Conservation (phyloP, 768 basidiomycete species). For the Boletellus ananiceps region DNA sequence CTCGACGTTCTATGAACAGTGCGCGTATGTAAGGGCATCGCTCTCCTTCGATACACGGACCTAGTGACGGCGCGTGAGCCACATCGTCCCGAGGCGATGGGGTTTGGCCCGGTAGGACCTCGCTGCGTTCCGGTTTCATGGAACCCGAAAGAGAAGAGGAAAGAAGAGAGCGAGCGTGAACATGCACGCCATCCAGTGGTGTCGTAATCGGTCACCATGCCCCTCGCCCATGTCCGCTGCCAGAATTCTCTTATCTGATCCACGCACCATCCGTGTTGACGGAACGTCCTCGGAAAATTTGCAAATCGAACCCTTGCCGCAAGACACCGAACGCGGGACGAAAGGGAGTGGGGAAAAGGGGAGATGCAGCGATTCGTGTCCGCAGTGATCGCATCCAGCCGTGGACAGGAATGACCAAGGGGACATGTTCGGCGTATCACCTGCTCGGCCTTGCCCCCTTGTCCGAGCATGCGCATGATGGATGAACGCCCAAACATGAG, state of each 20-base stretch:
- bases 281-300: conserved; percentile 32
- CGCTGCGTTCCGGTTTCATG: conserved; percentile 48
- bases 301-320: conserved; percentile 28
- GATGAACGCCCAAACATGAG: neutral
- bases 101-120: conserved; percentile 41
- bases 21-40: conserved; percentile 5
- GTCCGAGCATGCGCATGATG: conserved; percentile 24
- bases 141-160: conserved; percentile 33
- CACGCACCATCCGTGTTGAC: conserved; percentile 29
- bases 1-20: neutral
- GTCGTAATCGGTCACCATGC: conserved; percentile 26
- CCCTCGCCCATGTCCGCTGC: conserved; percentile 30
- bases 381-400: conserved; percentile 20
- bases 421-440: too few relatives aligned
- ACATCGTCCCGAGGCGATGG: conserved; percentile 32
- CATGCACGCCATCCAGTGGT: conserved; percentile 31
- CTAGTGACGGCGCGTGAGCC: conserved; percentile 16
- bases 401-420: too few relatives aligned
- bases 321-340: conserved; percentile 41
- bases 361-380: conserved; percentile 52
- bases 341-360: too few relatives aligned
- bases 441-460: conserved; percentile 17
- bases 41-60: conserved; percentile 6
- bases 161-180: conserved; percentile 32
- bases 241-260: conserved; percentile 33